Percentiles rank a stretch among this genome's conserved stretches.
phyloP scores from a whole-genome alignment of 1,284 basidiomycete genomes.

The Melampsora americana region DNA sequence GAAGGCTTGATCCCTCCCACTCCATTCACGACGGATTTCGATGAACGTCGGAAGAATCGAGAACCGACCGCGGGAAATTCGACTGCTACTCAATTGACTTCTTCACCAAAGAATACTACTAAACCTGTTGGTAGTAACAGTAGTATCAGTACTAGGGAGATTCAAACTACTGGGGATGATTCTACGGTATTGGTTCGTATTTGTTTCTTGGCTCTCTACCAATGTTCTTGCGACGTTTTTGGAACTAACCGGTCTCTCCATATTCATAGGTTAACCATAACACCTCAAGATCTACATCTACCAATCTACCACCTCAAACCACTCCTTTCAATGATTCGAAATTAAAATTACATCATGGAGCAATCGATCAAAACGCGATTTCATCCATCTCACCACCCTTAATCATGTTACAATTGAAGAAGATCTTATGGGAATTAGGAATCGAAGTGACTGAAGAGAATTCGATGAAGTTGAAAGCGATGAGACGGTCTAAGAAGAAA shows the following conservation, averaged over 20 bases:
- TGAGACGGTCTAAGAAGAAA: slow-evolving; percentile 53
- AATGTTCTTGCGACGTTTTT: no score
- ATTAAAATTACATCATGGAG: slow-evolving; percentile 81
- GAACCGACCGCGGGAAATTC: not conserved
- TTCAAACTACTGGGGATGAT: not conserved
- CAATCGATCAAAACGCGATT: slow-evolving; percentile 86
- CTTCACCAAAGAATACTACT: not conserved
- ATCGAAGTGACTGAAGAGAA: slow-evolving; percentile 80
- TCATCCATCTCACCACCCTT: slow-evolving; percentile 78
- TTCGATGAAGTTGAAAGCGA: slow-evolving; percentile 65
- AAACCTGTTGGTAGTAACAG: not conserved
- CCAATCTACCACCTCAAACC: slow-evolving; percentile 4
- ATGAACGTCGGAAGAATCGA: not conserved
- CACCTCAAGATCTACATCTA: slow-evolving; percentile 13
- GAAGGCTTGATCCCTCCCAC: slow-evolving; percentile 22
- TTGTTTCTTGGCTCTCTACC: not conserved
- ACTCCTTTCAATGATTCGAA: slow-evolving; percentile 59
- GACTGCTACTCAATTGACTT: no score
- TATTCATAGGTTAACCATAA: no score
- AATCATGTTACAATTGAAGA: slow-evolving; percentile 78
- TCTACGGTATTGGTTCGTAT: not conserved
- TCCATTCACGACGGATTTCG: slow-evolving; percentile 10
- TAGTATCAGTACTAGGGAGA: not conserved
- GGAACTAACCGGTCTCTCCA: no score
- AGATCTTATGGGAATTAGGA: slow-evolving; percentile 81